Percentiles rank a stretch among this genome's conserved stretches.
Conservation (phyloP, 2,329 filamentous ascomycete genomes). For the Fusarium veterinarium region DNA sequence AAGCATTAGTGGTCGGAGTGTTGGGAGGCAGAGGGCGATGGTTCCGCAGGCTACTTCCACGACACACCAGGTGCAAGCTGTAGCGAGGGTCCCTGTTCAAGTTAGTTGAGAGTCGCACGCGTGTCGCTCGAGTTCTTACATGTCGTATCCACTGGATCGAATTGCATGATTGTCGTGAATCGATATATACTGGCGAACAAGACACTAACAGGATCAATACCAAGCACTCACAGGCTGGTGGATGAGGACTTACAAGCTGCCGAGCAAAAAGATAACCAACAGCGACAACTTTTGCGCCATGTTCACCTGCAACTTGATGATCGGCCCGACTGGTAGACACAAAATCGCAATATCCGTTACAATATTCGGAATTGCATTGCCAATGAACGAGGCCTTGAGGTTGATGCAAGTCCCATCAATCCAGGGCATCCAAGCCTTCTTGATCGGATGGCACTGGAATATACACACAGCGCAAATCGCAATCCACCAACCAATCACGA, state of each 20-base stretch:
- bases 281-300: slow-evolving; percentile 24
- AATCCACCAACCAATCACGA: slow-evolving; percentile 29
- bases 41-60: slow-evolving; percentile 31
- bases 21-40: slow-evolving; percentile 29
- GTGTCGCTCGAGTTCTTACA: not conserved
- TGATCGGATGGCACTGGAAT: slow-evolving; percentile 24
- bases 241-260: slow-evolving; percentile 20
- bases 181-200: slow-evolving; percentile 32
- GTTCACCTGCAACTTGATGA: slow-evolving; percentile 30
- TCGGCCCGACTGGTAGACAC: slow-evolving; percentile 11
- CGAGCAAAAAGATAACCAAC: slow-evolving; percentile 27
- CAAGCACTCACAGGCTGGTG: rapidly evolving
- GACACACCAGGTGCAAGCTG: slow-evolving; percentile 32
- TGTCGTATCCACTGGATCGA: slow-evolving; percentile 7
- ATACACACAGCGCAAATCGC: slow-evolving; percentile 29
- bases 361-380: slow-evolving; percentile 33
- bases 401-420: slow-evolving; percentile 20
- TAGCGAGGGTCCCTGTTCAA: slow-evolving; percentile 27
- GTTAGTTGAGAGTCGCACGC: not conserved
- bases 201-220: not conserved
- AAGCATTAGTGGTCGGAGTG: slow-evolving; percentile 22
- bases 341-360: slow-evolving; percentile 21
- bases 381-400: slow-evolving; percentile 30
- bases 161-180: slow-evolving; percentile 35
- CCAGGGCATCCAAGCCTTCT: slow-evolving; percentile 26